Evolutionary conservation across 345 rosid genomes (phyloP).

Genomic region (Dipteronia dyeriana): DNA sequence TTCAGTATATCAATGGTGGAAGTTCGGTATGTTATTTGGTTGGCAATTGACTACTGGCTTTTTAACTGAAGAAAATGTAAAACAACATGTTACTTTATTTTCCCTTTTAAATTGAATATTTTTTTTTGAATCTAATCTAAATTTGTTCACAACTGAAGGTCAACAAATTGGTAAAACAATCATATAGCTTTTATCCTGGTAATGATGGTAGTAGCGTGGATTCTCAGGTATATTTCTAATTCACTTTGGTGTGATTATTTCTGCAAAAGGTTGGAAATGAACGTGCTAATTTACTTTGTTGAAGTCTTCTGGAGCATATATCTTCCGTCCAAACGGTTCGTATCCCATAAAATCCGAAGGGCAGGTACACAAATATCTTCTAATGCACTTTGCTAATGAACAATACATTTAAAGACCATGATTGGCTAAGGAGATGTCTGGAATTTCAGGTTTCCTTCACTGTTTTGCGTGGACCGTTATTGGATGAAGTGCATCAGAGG

Average conservation of each 20-base stretch:
- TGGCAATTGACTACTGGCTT: not conserved
- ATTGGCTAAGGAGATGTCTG: slow-evolving; percentile 20
- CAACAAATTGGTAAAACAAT: slow-evolving; percentile 37
- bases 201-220: slow-evolving; percentile 46
- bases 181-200: slow-evolving; percentile 60
- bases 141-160: slow-evolving; percentile 37
- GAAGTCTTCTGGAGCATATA: slow-evolving; percentile 71
- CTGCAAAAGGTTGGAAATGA: slow-evolving; percentile 4
- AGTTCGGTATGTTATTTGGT: slow-evolving; percentile 36
- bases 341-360: slow-evolving; percentile 34
- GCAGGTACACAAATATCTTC: slow-evolving; percentile 36
- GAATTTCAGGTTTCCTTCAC: slow-evolving; percentile 29
- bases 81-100: not conserved
- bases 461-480: slow-evolving; percentile 52
- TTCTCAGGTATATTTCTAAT: slow-evolving; percentile 45
- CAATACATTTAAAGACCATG: slow-evolving; percentile 17
- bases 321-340: slow-evolving; percentile 60
- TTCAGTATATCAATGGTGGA: slow-evolving; percentile 44
- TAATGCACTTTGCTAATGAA: slow-evolving; percentile 1
- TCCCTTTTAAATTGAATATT: not conserved
- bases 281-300: slow-evolving; percentile 19
- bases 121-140: not conserved
- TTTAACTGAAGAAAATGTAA: not conserved
- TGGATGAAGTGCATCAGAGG: slow-evolving; percentile 70
- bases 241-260: not conserved